Percentiles rank a stretch among this genome's conserved stretches.
Conservation (phyloP, 2,329 filamentous ascomycete species). For the Hymenoscyphus linearis region DNA sequence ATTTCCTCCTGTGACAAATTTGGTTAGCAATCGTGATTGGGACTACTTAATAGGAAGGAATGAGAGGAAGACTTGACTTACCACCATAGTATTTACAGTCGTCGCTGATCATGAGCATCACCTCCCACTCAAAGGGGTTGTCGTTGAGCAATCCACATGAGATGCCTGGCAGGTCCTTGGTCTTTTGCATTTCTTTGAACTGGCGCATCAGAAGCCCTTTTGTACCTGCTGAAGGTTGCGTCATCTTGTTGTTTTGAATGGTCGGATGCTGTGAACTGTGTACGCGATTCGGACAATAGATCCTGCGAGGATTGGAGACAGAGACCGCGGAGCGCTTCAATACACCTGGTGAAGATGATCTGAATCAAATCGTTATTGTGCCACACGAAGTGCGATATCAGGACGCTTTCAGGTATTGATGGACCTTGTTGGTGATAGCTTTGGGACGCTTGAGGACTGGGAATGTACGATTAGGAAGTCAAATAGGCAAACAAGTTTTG, state of each 20-base stretch:
- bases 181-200: conserved; percentile 88
- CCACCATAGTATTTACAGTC: conserved; percentile 72
- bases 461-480: no score
- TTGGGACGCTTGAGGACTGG: no score
- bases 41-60: neutral
- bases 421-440: no score
- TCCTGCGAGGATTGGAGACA: neutral
- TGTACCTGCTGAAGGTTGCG: conserved; percentile 36
- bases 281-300: neutral
- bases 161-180: conserved; percentile 89
- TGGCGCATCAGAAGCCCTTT: conserved; percentile 75
- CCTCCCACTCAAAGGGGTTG: conserved; percentile 96
- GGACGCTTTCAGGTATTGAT: no score
- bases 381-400: neutral
- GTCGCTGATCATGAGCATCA: conserved; percentile 97
- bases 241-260: conserved; percentile 7
- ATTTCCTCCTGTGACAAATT: conserved; percentile 69
- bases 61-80: conserved; percentile 36
- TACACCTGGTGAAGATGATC: neutral
- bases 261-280: neutral
- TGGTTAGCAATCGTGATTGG: neutral
- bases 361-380: neutral
- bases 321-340: neutral
- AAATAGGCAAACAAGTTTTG: no score
- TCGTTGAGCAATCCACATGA: conserved; percentile 83